Base-by-base conservation (phyloP, 2,329 filamentous ascomycete genomes). In the Nothophoma quercina region DNA sequence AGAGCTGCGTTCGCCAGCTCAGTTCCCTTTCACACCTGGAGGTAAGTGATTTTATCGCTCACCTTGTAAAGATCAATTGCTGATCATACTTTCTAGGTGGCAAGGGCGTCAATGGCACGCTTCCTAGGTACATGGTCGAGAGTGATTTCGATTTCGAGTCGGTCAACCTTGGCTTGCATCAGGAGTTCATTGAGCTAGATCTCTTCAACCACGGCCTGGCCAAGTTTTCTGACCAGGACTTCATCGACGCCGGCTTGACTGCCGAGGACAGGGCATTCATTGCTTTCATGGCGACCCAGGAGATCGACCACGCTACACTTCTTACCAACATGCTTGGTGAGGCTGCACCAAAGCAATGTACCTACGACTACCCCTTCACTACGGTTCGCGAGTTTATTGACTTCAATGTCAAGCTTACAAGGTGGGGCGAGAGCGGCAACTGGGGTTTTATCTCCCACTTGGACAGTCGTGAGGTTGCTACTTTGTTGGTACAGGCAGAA, bases 111-210 rank as follows among this genome's bases (percentile, higher is more conserved):
- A 93, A 93, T 55, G 89, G 89, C n/a, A 84, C 85, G 0, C 81
- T 82, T 30, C 90, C 90, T 1, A 84, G 91, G 1, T 93, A 93
- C 73, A 85, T 88, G 54, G 86, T 90, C 0, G 82, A 90, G 64
- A 90, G 88, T 58, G 91, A 96, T 67, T 95, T 92, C 67, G 91
- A 95, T 72, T 95, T 88, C 69, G 82, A 93, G 69, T 92, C 88
- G 0, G 80, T 93, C 25, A 83, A 86, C 0, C 78, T 93, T 9
- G 89, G 83, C 7, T 78, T 93, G 0, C 92, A 93, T 68, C 88
- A 92, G 64, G 90, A 95, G 73, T 95, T 85, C 83, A 91, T 93
- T 46, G 90, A 95, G 75, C 80, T 93, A 1, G 90, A 95, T 68
- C 81, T 91, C 8, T 95, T 95, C 81, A 86, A 89, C 71, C 86